phyloP scores from a whole-genome alignment of 2,329 filamentous ascomycete genomes.

The Fusarium armeniacum region DNA sequence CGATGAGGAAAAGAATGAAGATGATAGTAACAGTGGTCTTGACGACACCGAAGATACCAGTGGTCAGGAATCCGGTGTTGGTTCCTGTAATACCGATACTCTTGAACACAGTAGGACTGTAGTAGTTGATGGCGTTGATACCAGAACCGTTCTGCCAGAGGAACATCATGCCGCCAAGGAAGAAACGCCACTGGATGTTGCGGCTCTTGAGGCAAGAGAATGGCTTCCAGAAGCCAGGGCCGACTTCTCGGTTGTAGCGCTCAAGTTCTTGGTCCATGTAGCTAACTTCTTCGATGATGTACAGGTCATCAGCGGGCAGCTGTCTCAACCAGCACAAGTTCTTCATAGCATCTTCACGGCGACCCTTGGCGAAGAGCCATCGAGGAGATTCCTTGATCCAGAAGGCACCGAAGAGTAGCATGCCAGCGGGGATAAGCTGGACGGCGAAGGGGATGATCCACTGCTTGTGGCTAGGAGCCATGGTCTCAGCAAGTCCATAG shows the following conservation, averaged over 20 bases:
- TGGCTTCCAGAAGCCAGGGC: slow-evolving; percentile 80
- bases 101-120: slow-evolving; percentile 63
- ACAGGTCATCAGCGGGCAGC: slow-evolving; percentile 67
- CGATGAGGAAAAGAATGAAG: slow-evolving; percentile 78
- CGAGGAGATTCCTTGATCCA: slow-evolving; percentile 76
- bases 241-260: slow-evolving; percentile 73
- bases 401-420: slow-evolving; percentile 70
- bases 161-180: slow-evolving; percentile 82
- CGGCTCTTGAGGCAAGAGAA: slow-evolving; percentile 70
- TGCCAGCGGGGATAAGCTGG: slow-evolving; percentile 75
- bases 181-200: slow-evolving; percentile 77
- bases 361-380: slow-evolving; percentile 75
- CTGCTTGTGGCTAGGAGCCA: slow-evolving; percentile 54
- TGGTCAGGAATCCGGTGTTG: slow-evolving; percentile 67
- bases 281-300: slow-evolving; percentile 80
- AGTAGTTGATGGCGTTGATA: slow-evolving; percentile 86
- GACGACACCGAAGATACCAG: slow-evolving; percentile 82
- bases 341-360: slow-evolving; percentile 69
- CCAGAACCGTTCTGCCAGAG: slow-evolving; percentile 82
- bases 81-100: slow-evolving; percentile 62
- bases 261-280: slow-evolving; percentile 79
- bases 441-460: slow-evolving; percentile 76
- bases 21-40: slow-evolving; percentile 77
- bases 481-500: slow-evolving; percentile 69
- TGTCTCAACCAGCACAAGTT: slow-evolving; percentile 75